Conservation (phyloP, 1,139 yeast species). For the Geotrichum australiense region DNA sequence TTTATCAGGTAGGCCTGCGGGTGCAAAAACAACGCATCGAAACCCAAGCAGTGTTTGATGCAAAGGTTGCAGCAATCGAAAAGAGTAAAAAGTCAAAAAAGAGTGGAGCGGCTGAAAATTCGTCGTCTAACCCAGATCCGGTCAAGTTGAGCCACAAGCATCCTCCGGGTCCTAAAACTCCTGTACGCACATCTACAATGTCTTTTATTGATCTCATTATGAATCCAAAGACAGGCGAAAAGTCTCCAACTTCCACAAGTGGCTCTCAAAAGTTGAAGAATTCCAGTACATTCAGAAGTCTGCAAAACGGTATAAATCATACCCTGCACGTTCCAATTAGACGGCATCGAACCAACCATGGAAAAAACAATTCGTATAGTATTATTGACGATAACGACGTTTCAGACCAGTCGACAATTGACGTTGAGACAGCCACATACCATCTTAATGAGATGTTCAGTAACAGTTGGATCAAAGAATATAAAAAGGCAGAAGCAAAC, state of each 20-base stretch:
- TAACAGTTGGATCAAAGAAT: constrained; percentile 59
- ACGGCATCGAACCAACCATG: constrained; percentile 3
- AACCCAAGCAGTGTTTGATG: constrained; percentile 49
- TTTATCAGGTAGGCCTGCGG: constrained; percentile 64
- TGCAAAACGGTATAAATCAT: constrained; percentile 3
- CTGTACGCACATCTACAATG: not conserved
- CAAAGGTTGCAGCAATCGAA: constrained; percentile 30
- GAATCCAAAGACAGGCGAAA: not conserved
- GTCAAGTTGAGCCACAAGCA: not conserved
- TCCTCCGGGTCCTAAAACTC: constrained; percentile 1
- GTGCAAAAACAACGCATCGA: constrained; percentile 67
- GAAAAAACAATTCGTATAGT: constrained; percentile 16
- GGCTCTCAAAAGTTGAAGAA: not conserved
- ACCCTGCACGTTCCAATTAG: constrained; percentile 3
- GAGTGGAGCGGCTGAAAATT: no score
- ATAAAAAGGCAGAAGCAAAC: constrained; percentile 24
- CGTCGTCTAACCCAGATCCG: constrained; percentile 2
- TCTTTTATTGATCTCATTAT: constrained; percentile 1
- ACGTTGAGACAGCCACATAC: constrained; percentile 33
- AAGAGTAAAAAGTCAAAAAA: constrained; percentile 15
- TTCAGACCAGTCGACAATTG: constrained; percentile 25
- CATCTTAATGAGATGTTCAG: constrained; percentile 44
- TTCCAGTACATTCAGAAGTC: constrained; percentile 4
- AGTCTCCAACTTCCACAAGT: no score
- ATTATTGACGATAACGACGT: constrained; percentile 23